phyloP scores from a whole-genome alignment of 1,284 basidiomycete species.

The Cryptococcus sp. region DNA sequence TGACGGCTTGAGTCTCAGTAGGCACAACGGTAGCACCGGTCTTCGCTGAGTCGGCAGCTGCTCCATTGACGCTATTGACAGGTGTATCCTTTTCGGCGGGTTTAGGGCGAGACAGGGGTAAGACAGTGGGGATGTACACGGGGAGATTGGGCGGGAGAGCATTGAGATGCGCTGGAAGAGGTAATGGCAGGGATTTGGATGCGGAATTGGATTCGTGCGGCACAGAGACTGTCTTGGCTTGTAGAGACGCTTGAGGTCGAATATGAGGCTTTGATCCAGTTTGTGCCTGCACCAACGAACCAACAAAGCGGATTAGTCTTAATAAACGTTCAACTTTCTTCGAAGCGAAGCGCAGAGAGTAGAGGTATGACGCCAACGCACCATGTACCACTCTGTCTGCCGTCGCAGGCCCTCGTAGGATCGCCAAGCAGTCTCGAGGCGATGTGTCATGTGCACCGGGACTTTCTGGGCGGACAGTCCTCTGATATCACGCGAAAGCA shows the following conservation, averaged over 20 bases:
- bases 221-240: not conserved
- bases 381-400: constrained; percentile 24
- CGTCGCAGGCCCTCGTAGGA: constrained; percentile 33
- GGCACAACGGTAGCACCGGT: too few relatives aligned
- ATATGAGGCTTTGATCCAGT: not conserved
- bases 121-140: not conserved
- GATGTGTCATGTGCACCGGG: constrained; percentile 27
- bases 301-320: too few relatives aligned
- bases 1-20: too few relatives aligned
- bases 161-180: constrained; percentile 1
- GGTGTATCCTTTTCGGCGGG: too few relatives aligned
- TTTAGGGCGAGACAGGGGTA: not conserved
- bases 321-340: too few relatives aligned
- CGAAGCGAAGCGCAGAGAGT: too few relatives aligned
- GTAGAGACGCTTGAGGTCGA: not conserved
- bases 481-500: not conserved
- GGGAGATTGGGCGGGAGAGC: not conserved
- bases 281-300: not conserved
- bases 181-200: not conserved
- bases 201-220: not conserved
- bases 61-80: too few relatives aligned
- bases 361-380: not conserved
- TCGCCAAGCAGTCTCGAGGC: constrained; percentile 35
- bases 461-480: constrained; percentile 13
- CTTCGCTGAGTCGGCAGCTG: too few relatives aligned